Evolutionary conservation across 768 basidiomycete genomes (phyloP).

Genomic region (Mrakia hoshinonis): DNA sequence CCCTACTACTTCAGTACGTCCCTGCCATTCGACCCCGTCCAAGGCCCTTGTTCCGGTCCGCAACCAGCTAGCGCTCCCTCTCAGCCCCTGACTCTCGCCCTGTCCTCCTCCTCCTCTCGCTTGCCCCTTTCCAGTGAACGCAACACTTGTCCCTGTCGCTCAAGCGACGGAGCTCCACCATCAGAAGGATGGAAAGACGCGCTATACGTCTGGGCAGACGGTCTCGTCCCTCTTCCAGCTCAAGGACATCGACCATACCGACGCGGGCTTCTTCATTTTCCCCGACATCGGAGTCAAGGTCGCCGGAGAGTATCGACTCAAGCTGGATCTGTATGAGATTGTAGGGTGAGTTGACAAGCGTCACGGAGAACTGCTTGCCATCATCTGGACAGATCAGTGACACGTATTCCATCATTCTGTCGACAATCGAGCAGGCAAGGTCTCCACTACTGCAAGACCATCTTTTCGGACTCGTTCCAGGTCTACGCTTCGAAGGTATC

Average conservation of each 20-base stretch:
- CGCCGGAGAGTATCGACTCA: conserved; percentile 79
- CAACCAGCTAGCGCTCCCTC: neutral
- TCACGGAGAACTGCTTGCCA: neutral
- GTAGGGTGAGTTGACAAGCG: conserved; percentile 60
- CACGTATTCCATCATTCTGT: conserved; percentile 14
- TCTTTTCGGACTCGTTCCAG: conserved; percentile 79
- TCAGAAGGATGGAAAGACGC: conserved; percentile 81
- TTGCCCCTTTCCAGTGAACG: neutral
- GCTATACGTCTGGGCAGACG: conserved; percentile 82
- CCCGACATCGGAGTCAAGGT: conserved; percentile 86
- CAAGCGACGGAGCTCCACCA: conserved; percentile 64
- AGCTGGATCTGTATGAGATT: conserved; percentile 76
- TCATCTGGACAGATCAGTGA: no score
- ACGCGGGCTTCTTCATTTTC: conserved; percentile 90
- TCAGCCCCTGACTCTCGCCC: neutral
- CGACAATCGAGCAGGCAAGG: conserved; percentile 50
- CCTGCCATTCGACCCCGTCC: neutral
- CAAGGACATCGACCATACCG: conserved; percentile 57
- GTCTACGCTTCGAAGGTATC: conserved; percentile 96
- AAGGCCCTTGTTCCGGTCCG: neutral
- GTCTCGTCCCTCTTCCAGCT: conserved; percentile 86
- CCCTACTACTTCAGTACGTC: conserved; percentile 84
- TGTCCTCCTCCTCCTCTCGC: neutral
- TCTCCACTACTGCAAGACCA: conserved; percentile 82
- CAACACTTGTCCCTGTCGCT: conserved; percentile 50